A percentile compares a stretch with the other conserved stretches of the same genome.
These are phyloP conservation scores for Alternaria alternata DNA, from an alignment of 2,329 filamentous ascomycete species.

Conservation along the genomic window DNA sequence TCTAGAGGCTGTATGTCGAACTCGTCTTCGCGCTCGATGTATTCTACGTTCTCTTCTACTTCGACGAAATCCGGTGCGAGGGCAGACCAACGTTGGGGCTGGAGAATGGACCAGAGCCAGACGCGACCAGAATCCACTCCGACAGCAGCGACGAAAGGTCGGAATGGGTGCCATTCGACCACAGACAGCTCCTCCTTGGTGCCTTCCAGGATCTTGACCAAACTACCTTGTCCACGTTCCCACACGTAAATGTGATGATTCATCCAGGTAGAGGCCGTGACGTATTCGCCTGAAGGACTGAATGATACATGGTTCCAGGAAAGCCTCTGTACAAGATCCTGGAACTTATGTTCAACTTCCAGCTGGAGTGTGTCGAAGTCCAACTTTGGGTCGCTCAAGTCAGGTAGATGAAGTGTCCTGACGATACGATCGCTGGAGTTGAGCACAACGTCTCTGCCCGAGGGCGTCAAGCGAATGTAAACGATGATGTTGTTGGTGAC, in stretches of 20 bases:
- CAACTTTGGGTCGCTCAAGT: slow-evolving; percentile 69
- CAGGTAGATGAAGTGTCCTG: slow-evolving; percentile 87
- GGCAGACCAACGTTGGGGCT: slow-evolving; percentile 96
- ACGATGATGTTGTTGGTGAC: slow-evolving; percentile 89
- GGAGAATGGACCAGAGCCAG: slow-evolving; percentile 95
- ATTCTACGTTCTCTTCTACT: slow-evolving; percentile 98
- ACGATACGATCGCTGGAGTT: slow-evolving; percentile 97
- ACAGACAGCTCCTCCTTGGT: slow-evolving; percentile 96
- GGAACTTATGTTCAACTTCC: slow-evolving; percentile 96
- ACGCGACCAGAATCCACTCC: slow-evolving; percentile 92
- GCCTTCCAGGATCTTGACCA: slow-evolving; percentile 96
- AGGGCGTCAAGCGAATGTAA: slow-evolving; percentile 81
- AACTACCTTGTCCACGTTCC: slow-evolving; percentile 91
- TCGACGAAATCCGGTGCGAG: slow-evolving; percentile 96
- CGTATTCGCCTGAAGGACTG: slow-evolving; percentile 92
- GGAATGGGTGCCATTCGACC: slow-evolving; percentile 94
- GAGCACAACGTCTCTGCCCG: slow-evolving; percentile 86
- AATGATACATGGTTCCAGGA: slow-evolving; percentile 98
- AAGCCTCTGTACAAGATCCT: slow-evolving; percentile 93
- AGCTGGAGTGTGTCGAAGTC: slow-evolving; percentile 87
- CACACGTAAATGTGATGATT: slow-evolving; percentile 99
- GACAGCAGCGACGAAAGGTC: slow-evolving; percentile 87
- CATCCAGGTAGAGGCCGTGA: slow-evolving; percentile 95
- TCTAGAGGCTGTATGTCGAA: slow-evolving; percentile 97
- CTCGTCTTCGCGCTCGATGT: slow-evolving; percentile 93